Conservation (phyloP, 345 rosid species). For the Brassica napus region DNA sequence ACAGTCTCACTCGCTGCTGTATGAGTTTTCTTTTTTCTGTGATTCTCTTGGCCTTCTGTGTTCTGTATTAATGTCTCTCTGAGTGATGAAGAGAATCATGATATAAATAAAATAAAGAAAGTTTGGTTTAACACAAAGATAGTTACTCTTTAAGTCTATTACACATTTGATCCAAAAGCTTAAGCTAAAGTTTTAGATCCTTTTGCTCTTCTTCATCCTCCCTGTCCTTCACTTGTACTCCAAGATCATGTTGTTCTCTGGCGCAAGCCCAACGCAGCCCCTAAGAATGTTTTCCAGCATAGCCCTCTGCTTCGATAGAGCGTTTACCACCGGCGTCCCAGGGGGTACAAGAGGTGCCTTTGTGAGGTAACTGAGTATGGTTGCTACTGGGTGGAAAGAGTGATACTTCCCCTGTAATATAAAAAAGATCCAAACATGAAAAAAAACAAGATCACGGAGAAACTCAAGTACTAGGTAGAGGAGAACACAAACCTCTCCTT, state of each 20-base stretch:
- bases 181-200: slow-evolving; percentile 5
- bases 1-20: background rate
- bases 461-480: background rate
- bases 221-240: slow-evolving; percentile 68
- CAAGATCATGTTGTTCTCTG: slow-evolving; percentile 98
- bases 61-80: background rate
- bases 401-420: slow-evolving; percentile 79
- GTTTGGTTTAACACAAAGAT: slow-evolving; percentile 18
- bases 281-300: slow-evolving; percentile 97
- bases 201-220: background rate
- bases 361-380: slow-evolving; percentile 94
- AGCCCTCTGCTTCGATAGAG: slow-evolving; percentile 91
- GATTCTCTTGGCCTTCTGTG: background rate
- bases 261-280: slow-evolving; percentile 92
- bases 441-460: background rate
- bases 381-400: slow-evolving; percentile 96
- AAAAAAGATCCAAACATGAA: background rate
- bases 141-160: background rate
- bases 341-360: slow-evolving; percentile 95
- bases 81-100: background rate
- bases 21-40: background rate
- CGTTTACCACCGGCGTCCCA: slow-evolving; percentile 95
- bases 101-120: background rate
- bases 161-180: slow-evolving; percentile 23
- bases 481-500: slow-evolving; percentile 66